Evolutionary conservation across 169 alveolate genomes (phyloP).

Genomic region (Eimeria falciformis): DNA sequence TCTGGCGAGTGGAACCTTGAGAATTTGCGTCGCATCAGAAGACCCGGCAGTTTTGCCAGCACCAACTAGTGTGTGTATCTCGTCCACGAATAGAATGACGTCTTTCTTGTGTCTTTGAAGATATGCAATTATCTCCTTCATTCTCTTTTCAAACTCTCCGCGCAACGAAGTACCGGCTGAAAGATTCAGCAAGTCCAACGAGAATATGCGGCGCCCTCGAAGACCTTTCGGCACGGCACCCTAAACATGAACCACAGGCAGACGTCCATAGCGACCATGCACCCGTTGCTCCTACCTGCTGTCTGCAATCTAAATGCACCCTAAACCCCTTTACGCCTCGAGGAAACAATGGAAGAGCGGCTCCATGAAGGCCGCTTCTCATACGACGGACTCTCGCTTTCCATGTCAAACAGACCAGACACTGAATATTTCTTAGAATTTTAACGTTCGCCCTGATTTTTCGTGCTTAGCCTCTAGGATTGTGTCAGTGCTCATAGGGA

Average conservation of each 20-base stretch:
- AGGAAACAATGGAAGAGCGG: too few relatives aligned
- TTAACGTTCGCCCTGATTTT: too few relatives aligned
- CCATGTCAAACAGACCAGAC: too few relatives aligned
- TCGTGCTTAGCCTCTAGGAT: too few relatives aligned
- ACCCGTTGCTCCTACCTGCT: too few relatives aligned
- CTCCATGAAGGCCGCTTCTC: too few relatives aligned
- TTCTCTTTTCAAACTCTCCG: conserved; percentile 87
- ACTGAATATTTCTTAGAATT: too few relatives aligned
- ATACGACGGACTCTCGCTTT: too few relatives aligned
- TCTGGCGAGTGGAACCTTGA: conserved; percentile 92
- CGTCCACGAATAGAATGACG: conserved; percentile 87
- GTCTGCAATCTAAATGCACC: too few relatives aligned
- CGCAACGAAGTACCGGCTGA: conserved; percentile 92
- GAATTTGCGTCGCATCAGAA: conserved; percentile 92
- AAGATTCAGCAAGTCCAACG: conserved; percentile 80
- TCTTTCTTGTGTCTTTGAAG: conserved; percentile 34
- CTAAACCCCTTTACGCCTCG: too few relatives aligned
- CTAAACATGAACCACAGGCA: conserved; percentile 72
- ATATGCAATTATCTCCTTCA: conserved; percentile 88
- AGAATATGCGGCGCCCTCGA: conserved; percentile 75
- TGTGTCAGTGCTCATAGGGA: too few relatives aligned
- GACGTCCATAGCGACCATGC: too few relatives aligned
- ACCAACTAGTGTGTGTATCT: conserved; percentile 91
- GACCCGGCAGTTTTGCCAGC: conserved; percentile 90
- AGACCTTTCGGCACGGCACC: conserved; percentile 85